Conservation (phyloP, 495 filamentous ascomycete species). For the Daldinia grandis region DNA sequence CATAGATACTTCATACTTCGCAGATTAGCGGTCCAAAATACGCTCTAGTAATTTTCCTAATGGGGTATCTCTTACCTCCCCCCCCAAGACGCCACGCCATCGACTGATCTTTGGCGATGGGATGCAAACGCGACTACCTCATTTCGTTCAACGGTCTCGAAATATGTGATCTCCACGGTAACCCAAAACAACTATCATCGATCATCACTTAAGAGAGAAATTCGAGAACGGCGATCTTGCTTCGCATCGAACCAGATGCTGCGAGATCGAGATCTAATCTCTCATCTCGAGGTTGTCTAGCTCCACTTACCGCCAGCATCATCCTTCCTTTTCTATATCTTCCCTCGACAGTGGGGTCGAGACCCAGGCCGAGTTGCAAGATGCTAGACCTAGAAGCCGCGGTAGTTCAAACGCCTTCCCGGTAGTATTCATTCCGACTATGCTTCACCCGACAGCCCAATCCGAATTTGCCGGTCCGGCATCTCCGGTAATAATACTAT, state of each 20-base stretch:
- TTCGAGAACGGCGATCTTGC: slow-evolving; percentile 10
- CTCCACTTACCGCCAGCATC: not conserved
- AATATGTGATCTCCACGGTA: not conserved
- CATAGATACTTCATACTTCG: not conserved
- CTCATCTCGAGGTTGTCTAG: slow-evolving; percentile 1
- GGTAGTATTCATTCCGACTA: slow-evolving; percentile 39
- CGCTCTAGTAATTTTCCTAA: slow-evolving; percentile 15
- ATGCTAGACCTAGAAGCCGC: slow-evolving; percentile 20
- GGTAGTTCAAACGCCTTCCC: slow-evolving; percentile 33
- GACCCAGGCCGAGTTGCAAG: slow-evolving; percentile 10
- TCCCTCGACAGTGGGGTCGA: slow-evolving; percentile 15
- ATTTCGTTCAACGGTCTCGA: not conserved
- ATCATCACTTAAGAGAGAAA: not conserved
- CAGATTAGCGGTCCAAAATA: not conserved
- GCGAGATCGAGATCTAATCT: slow-evolving; percentile 15
- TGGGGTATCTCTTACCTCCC: slow-evolving; percentile 38
- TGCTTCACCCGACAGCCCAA: slow-evolving; percentile 24
- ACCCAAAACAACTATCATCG: not conserved
- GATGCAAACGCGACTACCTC: not conserved
- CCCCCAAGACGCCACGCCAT: not conserved
- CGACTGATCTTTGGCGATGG: not conserved
- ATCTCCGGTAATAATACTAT: slow-evolving; percentile 42
- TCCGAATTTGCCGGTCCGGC: slow-evolving; percentile 41
- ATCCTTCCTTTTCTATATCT: slow-evolving; percentile 7
- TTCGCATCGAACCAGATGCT: slow-evolving; percentile 3